Base-by-base conservation (phyloP, 2,329 filamentous ascomycete genomes). In the Aspergillus ustus region DNA sequence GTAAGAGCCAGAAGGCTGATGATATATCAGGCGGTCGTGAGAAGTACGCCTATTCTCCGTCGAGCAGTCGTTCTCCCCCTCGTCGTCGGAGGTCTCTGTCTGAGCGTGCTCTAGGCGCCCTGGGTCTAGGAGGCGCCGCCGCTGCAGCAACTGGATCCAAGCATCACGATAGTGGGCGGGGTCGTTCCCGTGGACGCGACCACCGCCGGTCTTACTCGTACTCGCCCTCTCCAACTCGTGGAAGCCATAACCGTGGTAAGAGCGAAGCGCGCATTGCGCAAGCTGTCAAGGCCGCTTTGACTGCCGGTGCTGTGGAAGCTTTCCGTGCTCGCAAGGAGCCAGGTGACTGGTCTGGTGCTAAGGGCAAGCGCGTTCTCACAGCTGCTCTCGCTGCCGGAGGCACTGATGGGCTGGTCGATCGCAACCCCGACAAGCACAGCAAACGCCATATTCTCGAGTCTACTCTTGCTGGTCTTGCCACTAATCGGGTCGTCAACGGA, bases 281-380 rank as follows among this genome's bases (percentile, higher is more conserved):
- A 78, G 93, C 93, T 37, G 92, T 93, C 74, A 94, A 95, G 82
- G 93, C 94, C 37, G 95, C 93, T 20, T 83, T 97, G 44, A 86
- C 96, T 51, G 93, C 94, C 31, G 94, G 93, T 70, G 94, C 93
- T 45, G 91, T 93, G 58, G 93, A 97, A 77, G 94, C 94, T 46
- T 96, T 96, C 83, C 90, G 92, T 64, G 89, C 93, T 60, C 89
- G 93, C 74, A 96, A 94, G 71, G 91, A 95, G 65, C 91, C 92
- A 2, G 94, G 94, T 58, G 87, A 89, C 48, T 97, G 93, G 93
- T 90, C 89, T 66, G 94, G 93, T 43, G 90, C 91, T 65, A 97
- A 97, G 80, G 92, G 93, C 67, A 95, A 93, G 81, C 92, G 94
- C 56, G 87, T 98, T 63, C 85, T 96, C 52, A 97, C 94, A 22